phyloP scores from a whole-genome alignment of 2,329 filamentous ascomycete species.

The Lasiodiplodia hormozganensis region DNA sequence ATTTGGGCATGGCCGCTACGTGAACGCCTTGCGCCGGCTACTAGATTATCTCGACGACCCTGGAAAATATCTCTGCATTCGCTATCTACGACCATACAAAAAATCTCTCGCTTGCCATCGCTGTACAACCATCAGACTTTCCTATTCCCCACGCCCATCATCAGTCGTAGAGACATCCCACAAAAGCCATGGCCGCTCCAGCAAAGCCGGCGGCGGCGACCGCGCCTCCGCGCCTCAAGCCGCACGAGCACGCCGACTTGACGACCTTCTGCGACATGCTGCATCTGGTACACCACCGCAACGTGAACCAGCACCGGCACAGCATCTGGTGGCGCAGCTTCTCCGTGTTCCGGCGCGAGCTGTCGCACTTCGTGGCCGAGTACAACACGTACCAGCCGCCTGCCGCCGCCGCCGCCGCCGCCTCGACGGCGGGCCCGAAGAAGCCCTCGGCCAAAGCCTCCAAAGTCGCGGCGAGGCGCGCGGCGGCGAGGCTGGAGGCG shows the following conservation, averaged over 20 bases:
- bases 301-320: conserved; percentile 87
- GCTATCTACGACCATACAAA: not conserved
- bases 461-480: conserved; percentile 15
- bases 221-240: conserved; percentile 21
- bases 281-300: conserved; percentile 77
- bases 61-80: no score
- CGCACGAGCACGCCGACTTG: conserved; percentile 31
- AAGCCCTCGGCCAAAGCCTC: conserved; percentile 11
- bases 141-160: not conserved
- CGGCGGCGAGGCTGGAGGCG: conserved; percentile 8
- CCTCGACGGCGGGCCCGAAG: not conserved
- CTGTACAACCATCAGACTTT: not conserved
- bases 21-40: no score
- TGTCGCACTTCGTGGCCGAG: conserved; percentile 59
- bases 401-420: not conserved
- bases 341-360: conserved; percentile 71
- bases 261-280: conserved; percentile 47
- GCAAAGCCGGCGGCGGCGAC: not conserved
- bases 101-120: no score
- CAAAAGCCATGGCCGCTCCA: not conserved
- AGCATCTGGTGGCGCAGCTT: conserved; percentile 84
- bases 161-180: not conserved
- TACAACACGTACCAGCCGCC: conserved; percentile 33
- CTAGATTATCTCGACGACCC: no score
- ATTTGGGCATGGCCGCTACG: no score